Evolutionary conservation across 1,284 basidiomycete genomes (phyloP).

Genomic region (Agroathelia rolfsii): DNA sequence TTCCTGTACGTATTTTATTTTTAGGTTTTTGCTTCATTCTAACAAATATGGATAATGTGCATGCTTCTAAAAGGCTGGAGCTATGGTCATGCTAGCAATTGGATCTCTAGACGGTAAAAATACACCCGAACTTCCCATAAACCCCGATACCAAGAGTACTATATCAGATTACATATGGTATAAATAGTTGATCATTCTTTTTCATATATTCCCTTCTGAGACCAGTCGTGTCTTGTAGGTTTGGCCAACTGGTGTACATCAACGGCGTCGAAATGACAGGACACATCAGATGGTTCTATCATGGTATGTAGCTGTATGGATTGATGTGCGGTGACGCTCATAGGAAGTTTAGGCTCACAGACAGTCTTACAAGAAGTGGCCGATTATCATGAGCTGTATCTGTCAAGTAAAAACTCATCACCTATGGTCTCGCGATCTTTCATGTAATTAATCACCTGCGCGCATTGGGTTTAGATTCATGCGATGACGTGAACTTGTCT

Average conservation of each 20-base stretch:
- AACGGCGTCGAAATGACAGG: constrained; percentile 28
- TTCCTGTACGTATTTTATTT: constrained; percentile 21
- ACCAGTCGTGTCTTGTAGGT: constrained; percentile 35
- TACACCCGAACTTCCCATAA: constrained; percentile 15
- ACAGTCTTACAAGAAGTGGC: constrained; percentile 48
- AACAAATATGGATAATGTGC: background rate
- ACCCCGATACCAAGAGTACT: constrained; percentile 22
- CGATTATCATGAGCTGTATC: constrained; percentile 54
- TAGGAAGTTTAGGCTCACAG: no score
- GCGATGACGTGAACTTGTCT: constrained; percentile 31
- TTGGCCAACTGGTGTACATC: constrained; percentile 50
- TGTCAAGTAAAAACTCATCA: no score
- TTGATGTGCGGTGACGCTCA: no score
- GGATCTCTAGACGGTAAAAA: constrained; percentile 20
- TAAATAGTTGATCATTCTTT: constrained; percentile 7
- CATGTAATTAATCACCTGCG: no score
- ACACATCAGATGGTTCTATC: constrained; percentile 65
- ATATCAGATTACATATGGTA: constrained; percentile 59
- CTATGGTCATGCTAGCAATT: constrained; percentile 40
- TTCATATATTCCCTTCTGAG: constrained; percentile 5
- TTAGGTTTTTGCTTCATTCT: constrained; percentile 5
- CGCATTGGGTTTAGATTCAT: no score
- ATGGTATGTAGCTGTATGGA: no score
- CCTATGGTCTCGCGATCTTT: no score
- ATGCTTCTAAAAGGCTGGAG: constrained; percentile 35